phyloP scores from a whole-genome alignment of 2,329 filamentous ascomycete species.

The Calonectria ilicicola region DNA sequence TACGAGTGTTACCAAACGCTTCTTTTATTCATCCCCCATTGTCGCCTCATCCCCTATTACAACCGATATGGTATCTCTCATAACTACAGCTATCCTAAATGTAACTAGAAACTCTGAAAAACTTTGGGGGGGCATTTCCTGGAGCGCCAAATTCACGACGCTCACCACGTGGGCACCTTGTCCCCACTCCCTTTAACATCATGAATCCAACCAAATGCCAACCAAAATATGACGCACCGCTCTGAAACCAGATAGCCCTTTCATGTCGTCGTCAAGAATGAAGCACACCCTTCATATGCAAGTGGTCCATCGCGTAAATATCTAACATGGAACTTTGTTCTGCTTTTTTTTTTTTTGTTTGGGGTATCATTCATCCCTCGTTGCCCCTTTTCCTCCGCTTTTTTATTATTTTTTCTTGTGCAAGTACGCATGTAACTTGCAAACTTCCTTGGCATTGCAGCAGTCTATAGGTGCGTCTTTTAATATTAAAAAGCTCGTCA shows the following conservation, averaged over 20 bases:
- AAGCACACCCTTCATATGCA: conserved; percentile 38
- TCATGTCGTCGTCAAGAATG: conserved; percentile 48
- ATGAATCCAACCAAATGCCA: conserved; percentile 38
- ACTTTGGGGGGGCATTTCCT: conserved; percentile 8
- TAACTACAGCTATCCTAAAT: conserved; percentile 36
- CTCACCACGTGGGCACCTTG: conserved; percentile 20
- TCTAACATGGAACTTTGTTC: conserved; percentile 11
- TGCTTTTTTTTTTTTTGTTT: conserved; percentile 26
- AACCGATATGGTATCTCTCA: conserved; percentile 42
- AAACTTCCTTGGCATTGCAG: conserved; percentile 8
- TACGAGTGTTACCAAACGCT: neutral
- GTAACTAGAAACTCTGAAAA: conserved; percentile 36
- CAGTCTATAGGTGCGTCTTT: conserved; percentile 36
- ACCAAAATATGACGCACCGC: conserved; percentile 42
- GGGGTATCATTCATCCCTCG: conserved; percentile 26
- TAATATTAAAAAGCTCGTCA: conserved; percentile 25
- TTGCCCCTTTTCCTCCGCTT: conserved; percentile 16
- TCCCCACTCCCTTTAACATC: conserved; percentile 22
- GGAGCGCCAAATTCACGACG: conserved; percentile 19
- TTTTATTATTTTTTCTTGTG: conserved; percentile 33
- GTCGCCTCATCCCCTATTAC: conserved; percentile 26
- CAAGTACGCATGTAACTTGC: conserved; percentile 24
- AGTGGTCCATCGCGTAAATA: conserved; percentile 25
- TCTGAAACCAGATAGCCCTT: conserved; percentile 44
- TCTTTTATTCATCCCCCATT: conserved; percentile 22